Evolutionary conservation across 2,329 filamentous ascomycete genomes (phyloP), one percentile per base, ranked within the genome.

Genomic region (Capronia epimyces): DNA sequence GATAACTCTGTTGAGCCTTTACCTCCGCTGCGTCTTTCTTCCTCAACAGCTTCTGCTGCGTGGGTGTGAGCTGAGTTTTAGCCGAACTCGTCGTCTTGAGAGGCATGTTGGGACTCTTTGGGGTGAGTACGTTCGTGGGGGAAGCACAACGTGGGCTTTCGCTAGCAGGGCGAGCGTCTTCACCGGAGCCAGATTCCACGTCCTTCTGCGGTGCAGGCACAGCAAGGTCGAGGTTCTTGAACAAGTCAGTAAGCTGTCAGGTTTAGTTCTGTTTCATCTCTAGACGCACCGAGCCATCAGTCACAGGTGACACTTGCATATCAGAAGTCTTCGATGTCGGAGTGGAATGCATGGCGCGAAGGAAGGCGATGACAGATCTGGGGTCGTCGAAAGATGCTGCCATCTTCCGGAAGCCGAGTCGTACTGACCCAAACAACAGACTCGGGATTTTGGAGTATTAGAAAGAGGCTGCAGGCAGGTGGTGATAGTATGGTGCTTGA

Each of bases 41-140:
- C n/a, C 4, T 16, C 34, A 37, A 18, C 6, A 37, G 12, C 16
- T 20, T 37, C 34, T 37, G 5, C 15, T 55, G 54, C 21, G 51
- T 56, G 1, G 52, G 44, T 1, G 55, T 58, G 20, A 55, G 25
- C 10, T 3, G 20, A 16, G 18, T 25, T 9, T 7, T 13, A 34
- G 9, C 6, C 10, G n/a, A 13, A 7, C n/a, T 13, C 10, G 31
- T 34, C 4, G n/a, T 29, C 25, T 29, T 6, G 7, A 8, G 34
- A 3, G 16, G 34, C 15, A 37, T 32, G 31, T 50, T 44, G 16
- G 32, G 10, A 18, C 31, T 13, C 37, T 47, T 16, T 21, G 22
- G 16, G 7, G 10, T 15, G 37, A 45, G 47, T 2, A 34, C 29
- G 12, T 22, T n/a, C 18, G 10, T 43, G 46, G 42, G 12, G 3